Evolutionary conservation across 305 asterid genomes (phyloP).

Genomic region (Striga hermonthica): DNA sequence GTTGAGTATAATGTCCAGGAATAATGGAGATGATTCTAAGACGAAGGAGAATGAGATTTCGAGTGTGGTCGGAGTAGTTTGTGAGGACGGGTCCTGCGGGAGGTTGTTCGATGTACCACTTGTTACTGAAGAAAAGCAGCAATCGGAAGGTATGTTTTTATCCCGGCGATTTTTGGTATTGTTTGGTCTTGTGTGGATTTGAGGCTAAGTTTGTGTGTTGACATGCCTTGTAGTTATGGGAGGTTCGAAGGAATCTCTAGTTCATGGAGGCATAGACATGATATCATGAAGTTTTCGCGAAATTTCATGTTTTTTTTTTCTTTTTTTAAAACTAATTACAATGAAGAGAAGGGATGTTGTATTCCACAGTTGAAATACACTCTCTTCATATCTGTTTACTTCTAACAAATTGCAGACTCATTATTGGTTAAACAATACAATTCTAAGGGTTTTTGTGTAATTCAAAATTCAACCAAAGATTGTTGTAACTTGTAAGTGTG

Average conservation of each 20-base stretch:
- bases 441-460: too few species aligned
- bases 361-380: background rate
- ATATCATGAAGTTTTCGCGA: background rate
- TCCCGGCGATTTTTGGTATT: background rate
- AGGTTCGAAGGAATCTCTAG: background rate
- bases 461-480: too few species aligned
- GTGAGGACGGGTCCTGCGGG: slow-evolving; percentile 40
- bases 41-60: slow-evolving; percentile 51
- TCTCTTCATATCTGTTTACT: background rate
- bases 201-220: slow-evolving; percentile 11
- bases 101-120: slow-evolving; percentile 65
- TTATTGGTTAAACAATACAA: too few species aligned
- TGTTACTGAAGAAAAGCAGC: slow-evolving; percentile 44
- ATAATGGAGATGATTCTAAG: slow-evolving; percentile 39
- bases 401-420: background rate
- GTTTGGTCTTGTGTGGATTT: too few species aligned
- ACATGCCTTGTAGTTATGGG: background rate
- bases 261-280: background rate
- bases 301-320: background rate
- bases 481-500: too few species aligned
- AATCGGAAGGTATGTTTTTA: slow-evolving; percentile 45
- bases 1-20: slow-evolving; percentile 31
- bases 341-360: background rate
- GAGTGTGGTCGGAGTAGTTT: slow-evolving; percentile 38
- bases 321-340: background rate